phyloP scores from a whole-genome alignment of 2,329 filamentous ascomycete genomes.

The Cordyceps militaris region DNA sequence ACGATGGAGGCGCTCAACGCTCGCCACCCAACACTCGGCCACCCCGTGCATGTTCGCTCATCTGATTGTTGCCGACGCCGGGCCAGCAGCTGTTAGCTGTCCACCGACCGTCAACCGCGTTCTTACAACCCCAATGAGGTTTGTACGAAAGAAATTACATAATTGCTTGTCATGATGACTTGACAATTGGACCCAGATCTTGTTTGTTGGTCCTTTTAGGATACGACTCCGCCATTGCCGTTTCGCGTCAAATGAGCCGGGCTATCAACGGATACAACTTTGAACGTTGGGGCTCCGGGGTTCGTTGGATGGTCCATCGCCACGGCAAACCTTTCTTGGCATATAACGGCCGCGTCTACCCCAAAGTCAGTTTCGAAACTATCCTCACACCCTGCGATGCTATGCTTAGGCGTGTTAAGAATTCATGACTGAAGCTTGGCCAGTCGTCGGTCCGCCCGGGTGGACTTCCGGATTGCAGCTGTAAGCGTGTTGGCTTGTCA shows the following conservation, averaged over 20 bases:
- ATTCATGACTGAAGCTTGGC: background rate
- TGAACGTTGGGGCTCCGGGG: background rate
- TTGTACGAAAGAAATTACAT: too few relatives aligned
- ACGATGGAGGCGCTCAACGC: slow-evolving; percentile 13
- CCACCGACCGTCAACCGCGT: background rate
- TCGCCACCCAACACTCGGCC: background rate
- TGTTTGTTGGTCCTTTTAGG: too few relatives aligned
- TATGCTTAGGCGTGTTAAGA: background rate
- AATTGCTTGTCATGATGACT: too few relatives aligned
- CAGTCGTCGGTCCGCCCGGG: background rate
- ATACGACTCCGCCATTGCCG: too few relatives aligned
- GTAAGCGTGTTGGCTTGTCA: background rate
- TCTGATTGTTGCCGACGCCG: background rate
- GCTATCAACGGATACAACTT: background rate
- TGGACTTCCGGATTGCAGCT: background rate
- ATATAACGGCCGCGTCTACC: background rate
- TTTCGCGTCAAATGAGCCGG: too few relatives aligned
- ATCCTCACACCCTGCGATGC: background rate
- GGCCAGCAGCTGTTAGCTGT: background rate
- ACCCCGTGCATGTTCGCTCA: background rate
- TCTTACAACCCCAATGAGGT: too few relatives aligned
- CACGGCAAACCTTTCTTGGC: background rate
- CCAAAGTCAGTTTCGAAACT: background rate
- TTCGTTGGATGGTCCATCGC: background rate
- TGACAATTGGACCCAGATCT: too few relatives aligned